Evolutionary conservation across 148 eudicot species (phyloP), one percentile per base, ranked within the genome.

Genomic region (Dianthus caryophyllus): DNA sequence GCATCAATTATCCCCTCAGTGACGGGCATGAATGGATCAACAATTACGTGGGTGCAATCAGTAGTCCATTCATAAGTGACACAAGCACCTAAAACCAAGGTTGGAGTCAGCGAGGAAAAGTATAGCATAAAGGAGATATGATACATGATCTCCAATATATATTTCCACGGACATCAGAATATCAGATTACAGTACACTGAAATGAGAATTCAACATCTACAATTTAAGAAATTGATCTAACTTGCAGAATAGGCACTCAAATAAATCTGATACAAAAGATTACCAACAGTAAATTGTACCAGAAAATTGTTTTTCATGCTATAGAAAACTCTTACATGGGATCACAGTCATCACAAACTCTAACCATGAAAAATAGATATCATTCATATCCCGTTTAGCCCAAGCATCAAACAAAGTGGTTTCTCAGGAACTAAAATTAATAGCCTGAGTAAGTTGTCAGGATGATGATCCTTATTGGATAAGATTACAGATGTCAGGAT

Each of bases 21-120:
- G 71, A 94, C 78, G 67, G 85, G 81, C 77, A 72, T 75, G 65
- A 72, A 83, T 57, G 89, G 88, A 78, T 88, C 89, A 64, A 90
- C 88, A 69, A 94, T 85, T 68, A 88, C 87, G 82, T 94, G 97
- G 15, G 99, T 86, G 85, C 97, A 90, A 25, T 88, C 77, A 16
- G 50, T 73, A 64, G 78, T 83, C 97, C 99, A 94, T 31, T 71
- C 77, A 22, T 61, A 62, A 67, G 88, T 67, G 50, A 78, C 75
- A 69, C 66, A 47, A 36, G 88, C 97, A 79, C 98, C 98, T 93
- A 67, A 46, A 75, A 53, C 47, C 67, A 71, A 24, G n/a, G 33
- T 21, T 20, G 53, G 33, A 61, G 33, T 56, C 33, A 39, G 61
- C 26, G 27, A 46, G 21, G 71, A 25, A 29, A 13, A 48, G 72